Percentiles rank a stretch among this genome's conserved stretches.
Conservation (phyloP, 1,139 yeast genomes). For the Debaryomyces nepalensis region DNA sequence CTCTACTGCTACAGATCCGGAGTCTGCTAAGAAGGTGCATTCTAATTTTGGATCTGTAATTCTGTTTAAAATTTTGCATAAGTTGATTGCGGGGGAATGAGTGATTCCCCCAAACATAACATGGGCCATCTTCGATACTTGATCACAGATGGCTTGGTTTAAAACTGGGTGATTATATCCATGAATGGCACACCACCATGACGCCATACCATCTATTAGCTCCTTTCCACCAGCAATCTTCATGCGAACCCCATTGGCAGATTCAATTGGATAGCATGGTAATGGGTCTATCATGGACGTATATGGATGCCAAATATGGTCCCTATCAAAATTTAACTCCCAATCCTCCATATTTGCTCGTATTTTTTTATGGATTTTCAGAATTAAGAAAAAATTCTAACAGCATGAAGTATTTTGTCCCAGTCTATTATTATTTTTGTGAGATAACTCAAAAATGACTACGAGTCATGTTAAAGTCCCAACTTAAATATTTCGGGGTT, state of each 20-base stretch:
- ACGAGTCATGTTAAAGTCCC: too few relatives aligned
- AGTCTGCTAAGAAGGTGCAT: conserved; percentile 30
- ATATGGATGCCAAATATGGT: conserved; percentile 38
- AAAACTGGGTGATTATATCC: conserved; percentile 32
- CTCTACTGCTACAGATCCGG: conserved; percentile 18
- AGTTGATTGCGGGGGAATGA: conserved; percentile 30
- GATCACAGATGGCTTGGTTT: conserved; percentile 28
- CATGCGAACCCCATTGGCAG: conserved; percentile 27
- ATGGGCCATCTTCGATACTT: conserved; percentile 28
- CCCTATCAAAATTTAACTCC: conserved; percentile 24
- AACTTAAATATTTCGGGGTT: too few relatives aligned
- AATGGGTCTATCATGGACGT: conserved; percentile 30
- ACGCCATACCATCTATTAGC: conserved; percentile 35
- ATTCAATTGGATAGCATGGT: conserved; percentile 28
- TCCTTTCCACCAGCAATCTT: conserved; percentile 21
- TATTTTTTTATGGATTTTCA: too few relatives aligned
- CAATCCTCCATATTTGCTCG: conserved; percentile 12
- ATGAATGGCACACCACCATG: conserved; percentile 40
- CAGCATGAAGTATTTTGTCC: too few relatives aligned
- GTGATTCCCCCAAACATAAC: conserved; percentile 38
- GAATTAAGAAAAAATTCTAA: too few relatives aligned
- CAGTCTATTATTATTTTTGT: too few relatives aligned
- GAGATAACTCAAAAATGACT: too few relatives aligned
- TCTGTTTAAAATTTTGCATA: conserved; percentile 23
- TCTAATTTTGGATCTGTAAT: conserved; percentile 26